Evolutionary conservation across 164 flowering plant genomes (phyloP), one percentile per base, ranked within the genome.

Genomic region (Echeveria elegans): DNA sequence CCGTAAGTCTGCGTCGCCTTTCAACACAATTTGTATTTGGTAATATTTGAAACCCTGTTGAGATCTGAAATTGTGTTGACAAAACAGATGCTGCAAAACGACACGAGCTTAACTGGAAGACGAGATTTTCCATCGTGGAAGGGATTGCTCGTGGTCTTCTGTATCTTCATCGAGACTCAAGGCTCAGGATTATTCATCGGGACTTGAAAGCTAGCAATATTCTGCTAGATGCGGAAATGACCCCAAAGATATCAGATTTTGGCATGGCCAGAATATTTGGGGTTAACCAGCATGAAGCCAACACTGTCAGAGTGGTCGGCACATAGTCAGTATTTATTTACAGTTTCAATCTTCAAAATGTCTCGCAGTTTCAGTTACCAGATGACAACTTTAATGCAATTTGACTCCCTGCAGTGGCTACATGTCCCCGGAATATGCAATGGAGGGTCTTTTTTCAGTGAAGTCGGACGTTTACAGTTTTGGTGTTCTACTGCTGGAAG

Each of bases 1-100:
- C 52, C 85, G 97, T 12, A 19, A 58, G 26, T 63, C 26, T 1
- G 30, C 36, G 18, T 1, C 3, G 30, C 5, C 29, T 14, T 60
- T 32, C 12, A 60, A 4, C 63, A 34, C 7, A 34, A n/a, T n/a
- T 34, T 34, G 37, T 34, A 34, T 34, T 3, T 3, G 37, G 3
- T 3, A 34, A 34, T 34, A n/a, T 34, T 34, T 34, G 5, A 3
- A 34, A 34, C 37, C 37, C 3, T 34, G 37, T 34, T 34, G 37
- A 34, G 7, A 34, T 34, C n/a, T 34, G 3, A 7, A 34, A 34
- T 7, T 3, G 7, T 34, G 37, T 34, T 34, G 37, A 34, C 7
- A 7, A 3, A 34, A 34, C 47, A 43, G 47, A 43, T 43, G 18
- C 16, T 12, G 19, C 47, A 0, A 43, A 43, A 18, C 47, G 47